Base-by-base conservation (phyloP, 371 early-diverging fungal species). In the Nematocida ironsii region DNA sequence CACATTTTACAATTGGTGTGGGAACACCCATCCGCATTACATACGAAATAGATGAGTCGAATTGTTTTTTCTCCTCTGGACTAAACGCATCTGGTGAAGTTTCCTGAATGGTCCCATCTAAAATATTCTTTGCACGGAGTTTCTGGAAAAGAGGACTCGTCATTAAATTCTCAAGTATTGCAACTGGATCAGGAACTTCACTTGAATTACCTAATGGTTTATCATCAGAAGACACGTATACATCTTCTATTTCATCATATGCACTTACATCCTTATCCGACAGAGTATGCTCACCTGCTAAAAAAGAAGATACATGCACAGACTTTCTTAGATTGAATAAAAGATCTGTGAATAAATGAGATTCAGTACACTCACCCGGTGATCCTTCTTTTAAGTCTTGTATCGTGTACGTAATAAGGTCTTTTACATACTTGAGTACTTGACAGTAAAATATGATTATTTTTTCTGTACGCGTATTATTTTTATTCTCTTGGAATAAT, bases 11-110 rank as follows among this genome's bases (percentile, higher is more conserved):
- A 20, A 64, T 64, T 18, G 64, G 64, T 16, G 64, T 64, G 11
- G 56, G 72, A n/a, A 57, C 58, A 57, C 57, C 72, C 20, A 72
- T 40, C 27, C 39, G 72, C 58, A 18, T 72, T 62, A 62, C 58
- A 45, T 60, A 72, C n/a, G 27, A 23, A 62, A 60, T 11, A 3
- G 20, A 16, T 54, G 48, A 5, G 9, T 72, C 56, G 2, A 20
- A n/a, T 3, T n/a, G 44, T 72, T 57, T 45, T 25, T 25, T 16
- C 60, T 20, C 39, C 27, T 64, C 64, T 42, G 64, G 64, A 64
- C 39, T 33, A 40, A 23, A 3, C 1, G 1, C 40, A 2, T 1
- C 11, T n/a, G 27, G 2, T 0, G 7, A 13, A 0, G 9, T 39
- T 39, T 42, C 64, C 39, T 16, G 39, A 16, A 64, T 33, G 44